A percentile compares a stretch with the other conserved stretches of the same genome.
Conservation (phyloP, 192 early-diverging fungal genomes). For the Podila epicladia region DNA sequence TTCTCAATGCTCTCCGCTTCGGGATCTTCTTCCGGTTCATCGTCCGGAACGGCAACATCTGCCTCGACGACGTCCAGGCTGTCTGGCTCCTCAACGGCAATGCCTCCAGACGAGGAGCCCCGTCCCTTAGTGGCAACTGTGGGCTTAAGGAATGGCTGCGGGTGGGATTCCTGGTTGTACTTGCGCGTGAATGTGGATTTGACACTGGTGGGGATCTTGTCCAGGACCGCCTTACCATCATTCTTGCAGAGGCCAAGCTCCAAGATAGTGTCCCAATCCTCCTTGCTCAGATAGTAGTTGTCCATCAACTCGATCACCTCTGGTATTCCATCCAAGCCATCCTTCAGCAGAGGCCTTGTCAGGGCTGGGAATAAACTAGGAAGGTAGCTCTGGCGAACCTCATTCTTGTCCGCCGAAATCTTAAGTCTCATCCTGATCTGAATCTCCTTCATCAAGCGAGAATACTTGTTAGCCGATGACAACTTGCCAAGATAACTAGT, state of each 20-base stretch:
- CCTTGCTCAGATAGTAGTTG: constrained; percentile 88
- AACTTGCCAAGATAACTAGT: constrained; percentile 91
- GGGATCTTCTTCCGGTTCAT: constrained; percentile 62
- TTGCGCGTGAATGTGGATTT: constrained; percentile 86
- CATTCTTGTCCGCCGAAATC: constrained; percentile 84
- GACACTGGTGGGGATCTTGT: constrained; percentile 66
- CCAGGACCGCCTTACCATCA: constrained; percentile 54
- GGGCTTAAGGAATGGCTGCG: constrained; percentile 63
- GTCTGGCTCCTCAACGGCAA: constrained; percentile 58
- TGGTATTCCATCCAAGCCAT: constrained; percentile 65
- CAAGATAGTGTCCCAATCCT: constrained; percentile 87
- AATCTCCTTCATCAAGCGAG: constrained; percentile 81
- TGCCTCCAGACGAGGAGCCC: constrained; percentile 9
- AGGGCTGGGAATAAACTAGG: constrained; percentile 71
- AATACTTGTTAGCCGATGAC: constrained; percentile 79
- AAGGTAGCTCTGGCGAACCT: constrained; percentile 88
- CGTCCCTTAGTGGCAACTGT: constrained; percentile 35
- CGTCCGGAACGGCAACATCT: constrained; percentile 51
- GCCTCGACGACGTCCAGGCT: constrained; percentile 66
- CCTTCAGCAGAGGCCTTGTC: constrained; percentile 61
- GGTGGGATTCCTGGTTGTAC: constrained; percentile 67
- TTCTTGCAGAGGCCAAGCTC: constrained; percentile 76
- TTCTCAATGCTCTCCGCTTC: constrained; percentile 66
- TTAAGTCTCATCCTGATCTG: constrained; percentile 87
- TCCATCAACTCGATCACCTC: constrained; percentile 91